Evolutionary conservation across 2,329 filamentous ascomycete genomes (phyloP), one percentile per base, ranked within the genome.

Genomic region (Harringtonia lauricola): DNA sequence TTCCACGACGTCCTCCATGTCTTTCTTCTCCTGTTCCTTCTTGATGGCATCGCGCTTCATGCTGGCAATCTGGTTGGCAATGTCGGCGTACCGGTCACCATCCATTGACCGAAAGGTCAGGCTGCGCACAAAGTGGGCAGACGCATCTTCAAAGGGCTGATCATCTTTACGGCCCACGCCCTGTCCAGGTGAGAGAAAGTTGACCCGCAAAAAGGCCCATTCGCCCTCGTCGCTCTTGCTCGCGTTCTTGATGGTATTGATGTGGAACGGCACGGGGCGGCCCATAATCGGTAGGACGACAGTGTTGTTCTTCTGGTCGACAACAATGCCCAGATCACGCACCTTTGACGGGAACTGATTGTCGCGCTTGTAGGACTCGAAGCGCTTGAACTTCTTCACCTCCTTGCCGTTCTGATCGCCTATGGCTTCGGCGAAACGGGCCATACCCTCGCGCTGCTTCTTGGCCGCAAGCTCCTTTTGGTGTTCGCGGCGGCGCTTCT

Each of bases 1-100:
- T 64, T 96, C 92, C 7, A 98, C 89, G 19, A 98, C 92, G 63
- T 98, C 92, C 60, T 98, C 92, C 84, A 98, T 84, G 55, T 98
- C 90, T 68, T 98, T 98, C 78, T 96, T 95, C 64, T 95, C 90
- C 57, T 95, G 89, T 63, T 98, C 92, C 55, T 87, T 85, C 64
- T 94, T 89, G 35, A 86, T 78, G 6, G 86, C 81, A 53, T 90
- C 86, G 59, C 92, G 94, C 69, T 95, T 94, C 70, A 98, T 82
- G 57, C 95, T 92, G 12, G 87, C 90, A 55, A 98, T 96, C 57
- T 94, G 86, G 48, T 84, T 84, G 13, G 88, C 83, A 52, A 98
- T 92, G 55, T 94, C 86, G 46, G 86, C 83, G 60, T 98, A 88
- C 49, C 90, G 81, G 48, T 87, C 79, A 46, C 88, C 82, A 58